Percentiles rank a stretch among this genome's conserved stretches.
phyloP scores from a whole-genome alignment of 352 stramenopile species.

The Pythium folliculosum region DNA sequence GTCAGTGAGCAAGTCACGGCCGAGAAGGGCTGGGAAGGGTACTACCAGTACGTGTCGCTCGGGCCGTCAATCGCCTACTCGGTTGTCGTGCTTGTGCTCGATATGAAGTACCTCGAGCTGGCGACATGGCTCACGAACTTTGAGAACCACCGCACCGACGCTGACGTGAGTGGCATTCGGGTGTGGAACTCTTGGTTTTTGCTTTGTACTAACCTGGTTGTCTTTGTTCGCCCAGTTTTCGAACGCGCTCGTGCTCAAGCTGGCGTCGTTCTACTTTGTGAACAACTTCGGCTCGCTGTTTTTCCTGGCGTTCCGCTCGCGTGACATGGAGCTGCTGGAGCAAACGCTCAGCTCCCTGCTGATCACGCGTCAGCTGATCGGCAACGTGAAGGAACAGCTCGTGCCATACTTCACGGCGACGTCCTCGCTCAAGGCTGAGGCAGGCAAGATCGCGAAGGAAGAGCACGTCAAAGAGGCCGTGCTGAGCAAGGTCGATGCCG shows the following conservation, averaged over 20 bases:
- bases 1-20: conserved; percentile 55
- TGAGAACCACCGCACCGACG: conserved; percentile 92
- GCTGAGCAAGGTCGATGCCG: conserved; percentile 73
- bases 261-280: conserved; percentile 97
- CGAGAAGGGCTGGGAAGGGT: conserved; percentile 62
- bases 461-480: conserved; percentile 45
- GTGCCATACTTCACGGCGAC: conserved; percentile 79
- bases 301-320: conserved; percentile 94
- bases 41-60: conserved; percentile 72
- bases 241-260: conserved; percentile 96
- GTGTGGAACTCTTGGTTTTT: neutral
- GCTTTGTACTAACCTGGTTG: too few species aligned
- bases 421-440: conserved; percentile 84
- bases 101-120: conserved; percentile 89
- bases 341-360: conserved; percentile 88
- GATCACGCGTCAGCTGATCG: conserved; percentile 81
- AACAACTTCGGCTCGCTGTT: conserved; percentile 97
- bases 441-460: conserved; percentile 70
- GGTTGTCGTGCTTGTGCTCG: conserved; percentile 70
- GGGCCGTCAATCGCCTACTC: conserved; percentile 76
- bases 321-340: conserved; percentile 87
- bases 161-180: conserved; percentile 48
- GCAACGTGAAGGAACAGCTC: conserved; percentile 78
- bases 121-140: conserved; percentile 93
- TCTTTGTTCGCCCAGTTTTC: conserved; percentile 54